Evolutionary conservation across 2,329 filamentous ascomycete species (phyloP).

Genomic region (Bipolaris cookei): DNA sequence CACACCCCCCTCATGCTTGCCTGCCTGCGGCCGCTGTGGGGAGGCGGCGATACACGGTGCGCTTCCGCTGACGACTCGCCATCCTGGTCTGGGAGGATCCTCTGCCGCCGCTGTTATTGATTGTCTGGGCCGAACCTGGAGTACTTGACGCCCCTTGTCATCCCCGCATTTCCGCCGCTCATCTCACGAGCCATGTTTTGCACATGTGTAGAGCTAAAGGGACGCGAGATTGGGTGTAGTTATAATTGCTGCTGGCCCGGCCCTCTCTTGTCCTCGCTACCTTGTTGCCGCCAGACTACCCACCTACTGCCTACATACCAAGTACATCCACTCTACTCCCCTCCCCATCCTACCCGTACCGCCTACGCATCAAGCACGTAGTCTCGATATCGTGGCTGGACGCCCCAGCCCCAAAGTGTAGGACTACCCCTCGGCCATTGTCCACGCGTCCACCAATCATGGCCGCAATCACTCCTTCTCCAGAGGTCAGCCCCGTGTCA

Average conservation of each 20-base stretch:
- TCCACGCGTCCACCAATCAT: constrained; percentile 48
- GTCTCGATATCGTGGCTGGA: constrained; percentile 36
- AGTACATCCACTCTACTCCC: not conserved
- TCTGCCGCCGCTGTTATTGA: constrained; percentile 33
- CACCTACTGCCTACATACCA: not conserved
- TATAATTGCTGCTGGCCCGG: constrained; percentile 32
- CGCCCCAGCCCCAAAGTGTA: constrained; percentile 40
- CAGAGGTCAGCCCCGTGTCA: constrained; percentile 53
- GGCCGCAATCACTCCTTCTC: constrained; percentile 49
- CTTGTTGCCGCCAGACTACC: constrained; percentile 6
- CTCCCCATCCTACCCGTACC: constrained; percentile 4
- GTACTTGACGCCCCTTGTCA: constrained; percentile 36
- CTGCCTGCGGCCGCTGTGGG: constrained; percentile 27
- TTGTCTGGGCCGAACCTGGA: constrained; percentile 43
- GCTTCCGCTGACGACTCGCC: constrained; percentile 26
- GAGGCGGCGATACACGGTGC: constrained; percentile 31
- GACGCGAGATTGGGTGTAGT: constrained; percentile 29
- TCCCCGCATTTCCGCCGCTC: constrained; percentile 45
- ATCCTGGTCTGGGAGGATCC: constrained; percentile 30
- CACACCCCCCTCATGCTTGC: constrained; percentile 32
- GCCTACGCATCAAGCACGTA: constrained; percentile 10
- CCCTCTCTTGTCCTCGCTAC: constrained; percentile 10
- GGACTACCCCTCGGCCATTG: constrained; percentile 32
- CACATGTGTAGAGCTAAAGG: constrained; percentile 24
- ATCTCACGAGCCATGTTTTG: constrained; percentile 37